These are phyloP conservation scores for Suillus decipiens DNA, from an alignment of 768 basidiomycete genomes.

Conservation along the genomic window DNA sequence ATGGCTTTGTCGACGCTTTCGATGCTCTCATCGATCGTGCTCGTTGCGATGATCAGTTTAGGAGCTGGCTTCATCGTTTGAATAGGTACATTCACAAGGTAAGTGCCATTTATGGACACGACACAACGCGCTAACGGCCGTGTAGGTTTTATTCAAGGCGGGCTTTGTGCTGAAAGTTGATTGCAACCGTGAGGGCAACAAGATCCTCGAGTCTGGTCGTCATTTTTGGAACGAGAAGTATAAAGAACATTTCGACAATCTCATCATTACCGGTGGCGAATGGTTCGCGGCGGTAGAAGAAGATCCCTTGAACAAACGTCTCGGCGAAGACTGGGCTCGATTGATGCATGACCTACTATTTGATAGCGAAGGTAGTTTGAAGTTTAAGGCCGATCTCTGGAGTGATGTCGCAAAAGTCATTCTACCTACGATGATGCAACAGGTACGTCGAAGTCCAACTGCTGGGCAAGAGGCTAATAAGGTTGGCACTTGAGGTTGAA, in stretches of 20 bases:
- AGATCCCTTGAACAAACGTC: constrained; percentile 78
- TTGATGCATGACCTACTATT: constrained; percentile 86
- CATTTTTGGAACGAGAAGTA: constrained; percentile 78
- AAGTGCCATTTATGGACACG: constrained; percentile 12
- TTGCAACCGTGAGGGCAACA: constrained; percentile 62
- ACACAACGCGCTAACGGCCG: not conserved
- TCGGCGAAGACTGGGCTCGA: constrained; percentile 82
- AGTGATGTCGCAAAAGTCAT: constrained; percentile 84
- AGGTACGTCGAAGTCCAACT: constrained; percentile 45
- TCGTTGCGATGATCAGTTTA: constrained; percentile 69
- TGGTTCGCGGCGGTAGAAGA: constrained; percentile 88
- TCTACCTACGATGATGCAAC: constrained; percentile 74
- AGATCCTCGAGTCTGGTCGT: constrained; percentile 70
- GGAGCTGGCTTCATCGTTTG: constrained; percentile 68
- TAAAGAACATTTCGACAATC: constrained; percentile 73
- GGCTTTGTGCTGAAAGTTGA: constrained; percentile 86
- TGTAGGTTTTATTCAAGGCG: constrained; percentile 69
- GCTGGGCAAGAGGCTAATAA: not conserved
- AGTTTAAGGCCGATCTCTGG: constrained; percentile 90
- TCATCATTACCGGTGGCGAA: constrained; percentile 67
- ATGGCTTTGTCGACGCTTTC: constrained; percentile 67
- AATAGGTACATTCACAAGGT: constrained; percentile 69
- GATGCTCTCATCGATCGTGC: constrained; percentile 75
- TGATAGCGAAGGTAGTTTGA: constrained; percentile 71
- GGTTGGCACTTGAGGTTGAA: constrained; percentile 48